Evolutionary conservation across 164 flowering plant genomes (phyloP).

Genomic region (Akebia trifoliata): DNA sequence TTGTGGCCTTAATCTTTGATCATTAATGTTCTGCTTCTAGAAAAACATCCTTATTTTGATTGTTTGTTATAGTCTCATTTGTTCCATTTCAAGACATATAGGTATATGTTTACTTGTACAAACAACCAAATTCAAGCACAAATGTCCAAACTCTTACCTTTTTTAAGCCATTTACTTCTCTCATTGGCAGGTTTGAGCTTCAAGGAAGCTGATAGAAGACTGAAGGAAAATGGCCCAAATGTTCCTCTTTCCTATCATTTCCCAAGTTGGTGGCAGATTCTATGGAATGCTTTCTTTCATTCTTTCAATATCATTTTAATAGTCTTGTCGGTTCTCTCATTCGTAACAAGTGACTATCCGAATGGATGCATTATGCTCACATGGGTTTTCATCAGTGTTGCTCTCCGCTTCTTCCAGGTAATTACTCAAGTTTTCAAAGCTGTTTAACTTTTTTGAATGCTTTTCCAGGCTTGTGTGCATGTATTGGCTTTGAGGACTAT

Average conservation of each 20-base stretch:
- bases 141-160: background rate
- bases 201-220: constrained; percentile 61
- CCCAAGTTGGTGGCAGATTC: constrained; percentile 77
- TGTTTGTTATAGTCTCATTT: too few species aligned
- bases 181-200: constrained; percentile 60
- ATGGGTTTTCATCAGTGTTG: constrained; percentile 58
- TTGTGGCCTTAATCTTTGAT: too few species aligned
- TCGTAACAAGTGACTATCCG: constrained; percentile 42
- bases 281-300: constrained; percentile 72
- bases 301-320: constrained; percentile 72
- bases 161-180: background rate
- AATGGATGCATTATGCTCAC: constrained; percentile 69
- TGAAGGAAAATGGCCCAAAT: constrained; percentile 70
- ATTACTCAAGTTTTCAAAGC: background rate
- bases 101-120: too few species aligned
- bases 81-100: too few species aligned
- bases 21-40: too few species aligned
- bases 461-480: background rate
- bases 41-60: too few species aligned
- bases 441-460: background rate
- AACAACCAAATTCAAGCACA: too few species aligned
- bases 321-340: constrained; percentile 54
- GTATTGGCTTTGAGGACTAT: background rate
- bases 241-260: constrained; percentile 42
- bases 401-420: constrained; percentile 74